Percentiles rank a stretch among this genome's conserved stretches.
Evolutionary conservation across 2,329 filamentous ascomycete genomes (phyloP).

Genomic region (Rutstroemia sp.): DNA sequence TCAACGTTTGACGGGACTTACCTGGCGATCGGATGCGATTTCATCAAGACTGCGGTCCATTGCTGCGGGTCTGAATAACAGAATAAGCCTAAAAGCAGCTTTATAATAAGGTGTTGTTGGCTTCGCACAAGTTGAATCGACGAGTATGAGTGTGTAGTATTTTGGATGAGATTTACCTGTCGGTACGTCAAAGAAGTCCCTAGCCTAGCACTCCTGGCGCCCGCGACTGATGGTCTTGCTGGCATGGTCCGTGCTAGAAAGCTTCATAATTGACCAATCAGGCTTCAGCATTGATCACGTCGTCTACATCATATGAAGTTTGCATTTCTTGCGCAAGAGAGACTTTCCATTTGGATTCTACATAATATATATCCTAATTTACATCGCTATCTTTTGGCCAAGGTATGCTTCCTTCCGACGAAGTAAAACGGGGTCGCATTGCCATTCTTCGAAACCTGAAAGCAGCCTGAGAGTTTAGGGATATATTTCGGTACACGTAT

Average conservation of each 20-base stretch:
- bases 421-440: no score
- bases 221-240: no score
- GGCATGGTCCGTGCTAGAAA: background rate
- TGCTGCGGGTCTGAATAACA: background rate
- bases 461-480: background rate
- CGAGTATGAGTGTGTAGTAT: background rate
- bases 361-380: no score
- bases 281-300: no score
- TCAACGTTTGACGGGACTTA: conserved; percentile 29
- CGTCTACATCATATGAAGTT: no score
- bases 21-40: conserved; percentile 54
- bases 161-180: background rate
- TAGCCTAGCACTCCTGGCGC: no score
- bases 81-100: background rate
- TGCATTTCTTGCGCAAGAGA: no score
- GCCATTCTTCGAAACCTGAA: no score
- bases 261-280: no score
- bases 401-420: no score
- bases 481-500: conserved; percentile 13
- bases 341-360: no score
- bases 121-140: background rate
- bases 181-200: background rate
- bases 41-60: conserved; percentile 50
- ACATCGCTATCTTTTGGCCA: no score
- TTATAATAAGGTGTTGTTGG: background rate